These are phyloP conservation scores for Fusarium falciforme DNA, from an alignment of 2,329 filamentous ascomycete genomes.

Conservation along the genomic window DNA sequence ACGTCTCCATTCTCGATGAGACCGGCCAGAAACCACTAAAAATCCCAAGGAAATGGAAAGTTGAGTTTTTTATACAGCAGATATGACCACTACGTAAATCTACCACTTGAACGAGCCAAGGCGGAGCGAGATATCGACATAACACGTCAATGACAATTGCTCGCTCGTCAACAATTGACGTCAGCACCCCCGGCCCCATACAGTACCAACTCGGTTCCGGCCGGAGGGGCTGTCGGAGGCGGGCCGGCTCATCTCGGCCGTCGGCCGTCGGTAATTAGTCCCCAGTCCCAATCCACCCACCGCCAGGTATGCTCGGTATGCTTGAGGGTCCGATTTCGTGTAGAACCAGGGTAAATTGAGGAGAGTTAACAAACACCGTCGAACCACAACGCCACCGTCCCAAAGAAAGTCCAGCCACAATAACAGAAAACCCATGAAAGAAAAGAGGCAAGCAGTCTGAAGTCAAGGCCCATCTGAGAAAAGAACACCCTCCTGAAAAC, in stretches of 20 bases:
- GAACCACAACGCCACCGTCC: constrained; percentile 35
- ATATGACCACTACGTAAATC: background rate
- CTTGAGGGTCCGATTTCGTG: background rate
- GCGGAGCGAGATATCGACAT: background rate
- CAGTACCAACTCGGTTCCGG: constrained; percentile 20
- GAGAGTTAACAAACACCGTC: constrained; percentile 37
- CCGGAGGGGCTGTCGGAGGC: constrained; percentile 19
- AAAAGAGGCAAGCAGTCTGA: constrained; percentile 21
- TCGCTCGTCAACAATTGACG: constrained; percentile 11
- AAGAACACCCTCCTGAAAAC: constrained; percentile 10
- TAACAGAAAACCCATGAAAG: constrained; percentile 9
- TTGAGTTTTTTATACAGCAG: background rate
- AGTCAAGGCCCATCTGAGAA: constrained; percentile 16
- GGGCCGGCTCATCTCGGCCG: constrained; percentile 27
- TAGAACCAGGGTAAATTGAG: constrained; percentile 35
- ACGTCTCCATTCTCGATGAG: background rate
- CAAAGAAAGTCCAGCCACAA: constrained; percentile 20
- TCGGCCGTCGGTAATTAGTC: constrained; percentile 24
- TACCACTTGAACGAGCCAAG: background rate
- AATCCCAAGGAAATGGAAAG: background rate
- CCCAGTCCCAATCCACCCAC: constrained; percentile 4
- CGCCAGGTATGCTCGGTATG: constrained; percentile 8
- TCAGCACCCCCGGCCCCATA: constrained; percentile 21
- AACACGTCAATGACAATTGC: background rate
- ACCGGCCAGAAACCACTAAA: background rate